Evolutionary conservation across 2,329 filamentous ascomycete species (phyloP).

Genomic region (Spiromastix sp.): DNA sequence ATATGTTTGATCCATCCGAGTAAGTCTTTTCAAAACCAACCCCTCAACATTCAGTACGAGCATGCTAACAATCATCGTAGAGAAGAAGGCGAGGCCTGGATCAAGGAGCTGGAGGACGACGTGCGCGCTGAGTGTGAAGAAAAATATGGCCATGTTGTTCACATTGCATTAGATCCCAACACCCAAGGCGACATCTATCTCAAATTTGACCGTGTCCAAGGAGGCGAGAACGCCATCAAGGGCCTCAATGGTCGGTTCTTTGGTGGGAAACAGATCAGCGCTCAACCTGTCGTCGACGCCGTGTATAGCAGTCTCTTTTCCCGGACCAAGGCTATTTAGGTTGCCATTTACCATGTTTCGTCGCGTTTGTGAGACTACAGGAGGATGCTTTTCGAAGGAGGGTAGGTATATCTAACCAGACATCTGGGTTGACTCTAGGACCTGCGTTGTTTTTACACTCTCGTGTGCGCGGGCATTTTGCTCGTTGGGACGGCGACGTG

Average conservation of each 20-base stretch:
- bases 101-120: conserved; percentile 89
- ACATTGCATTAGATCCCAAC: conserved; percentile 90
- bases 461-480: too few relatives aligned
- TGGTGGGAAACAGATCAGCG: conserved; percentile 83
- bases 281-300: conserved; percentile 91
- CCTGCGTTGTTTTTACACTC: too few relatives aligned
- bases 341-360: conserved; percentile 16
- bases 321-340: conserved; percentile 68
- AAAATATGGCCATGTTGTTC: conserved; percentile 95
- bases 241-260: conserved; percentile 96
- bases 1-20: conserved; percentile 90
- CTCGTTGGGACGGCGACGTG: too few relatives aligned
- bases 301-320: conserved; percentile 97
- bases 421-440: too few relatives aligned
- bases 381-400: conserved; percentile 3
- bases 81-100: conserved; percentile 78
- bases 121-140: conserved; percentile 84
- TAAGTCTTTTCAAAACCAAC: conserved; percentile 42
- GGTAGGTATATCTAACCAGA: conserved; percentile 3
- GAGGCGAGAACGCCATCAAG: conserved; percentile 94
- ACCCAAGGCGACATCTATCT: conserved; percentile 94
- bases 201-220: conserved; percentile 92
- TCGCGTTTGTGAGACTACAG: too few relatives aligned
- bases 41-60: conserved; percentile 1
- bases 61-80: conserved; percentile 40